Evolutionary conservation across 805 yeast species (phyloP).

Genomic region (Saccharomyces kudriavzevii): DNA sequence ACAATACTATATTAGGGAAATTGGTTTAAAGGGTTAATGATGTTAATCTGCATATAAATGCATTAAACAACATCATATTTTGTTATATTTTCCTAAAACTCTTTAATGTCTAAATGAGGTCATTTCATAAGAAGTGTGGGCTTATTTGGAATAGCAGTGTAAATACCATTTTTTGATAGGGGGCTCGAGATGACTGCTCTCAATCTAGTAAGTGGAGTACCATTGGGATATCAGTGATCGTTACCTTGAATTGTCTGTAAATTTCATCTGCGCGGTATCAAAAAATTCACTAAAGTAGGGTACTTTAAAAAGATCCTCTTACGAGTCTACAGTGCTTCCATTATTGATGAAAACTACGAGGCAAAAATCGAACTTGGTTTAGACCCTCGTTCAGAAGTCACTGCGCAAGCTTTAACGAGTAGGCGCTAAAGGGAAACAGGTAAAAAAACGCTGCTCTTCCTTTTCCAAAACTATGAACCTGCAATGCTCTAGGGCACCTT

Average conservation of each 20-base stretch:
- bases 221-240: neutral
- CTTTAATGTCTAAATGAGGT: too few species aligned
- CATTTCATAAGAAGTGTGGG: neutral
- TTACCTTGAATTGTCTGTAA: neutral
- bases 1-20: neutral
- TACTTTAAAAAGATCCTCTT: neutral
- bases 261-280: neutral
- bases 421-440: neutral
- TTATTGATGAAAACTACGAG: neutral
- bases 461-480: neutral
- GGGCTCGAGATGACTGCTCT: neutral
- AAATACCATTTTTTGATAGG: neutral
- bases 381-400: neutral
- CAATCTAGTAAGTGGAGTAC: neutral
- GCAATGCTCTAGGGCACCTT: neutral
- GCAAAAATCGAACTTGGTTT: too few species aligned
- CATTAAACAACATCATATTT: too few species aligned
- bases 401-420: too few species aligned
- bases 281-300: neutral
- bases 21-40: neutral
- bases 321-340: neutral
- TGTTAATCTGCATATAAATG: too few species aligned
- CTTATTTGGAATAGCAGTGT: neutral
- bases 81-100: too few species aligned
- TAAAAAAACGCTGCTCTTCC: neutral